Conservation (phyloP, 1,139 yeast genomes). For the Candida tetrigidarum region DNA sequence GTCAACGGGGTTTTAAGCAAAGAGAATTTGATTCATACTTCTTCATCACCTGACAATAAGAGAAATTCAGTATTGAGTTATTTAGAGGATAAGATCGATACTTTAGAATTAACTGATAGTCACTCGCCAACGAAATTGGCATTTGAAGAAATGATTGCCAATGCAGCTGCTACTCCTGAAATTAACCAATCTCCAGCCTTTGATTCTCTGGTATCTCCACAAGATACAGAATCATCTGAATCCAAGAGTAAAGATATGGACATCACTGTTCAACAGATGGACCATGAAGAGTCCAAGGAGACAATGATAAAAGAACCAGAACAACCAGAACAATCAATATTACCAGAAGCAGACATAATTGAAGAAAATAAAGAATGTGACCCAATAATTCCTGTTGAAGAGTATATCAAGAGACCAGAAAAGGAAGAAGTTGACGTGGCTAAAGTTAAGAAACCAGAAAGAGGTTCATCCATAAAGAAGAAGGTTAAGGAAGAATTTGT, state of each 20-base stretch:
- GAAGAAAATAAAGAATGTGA: conserved; percentile 10
- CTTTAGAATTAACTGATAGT: conserved; percentile 37
- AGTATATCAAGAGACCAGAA: conserved; percentile 16
- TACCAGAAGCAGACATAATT: conserved; percentile 8
- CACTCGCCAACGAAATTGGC: conserved; percentile 15
- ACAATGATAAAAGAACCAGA: conserved; percentile 8
- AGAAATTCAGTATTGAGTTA: conserved; percentile 49
- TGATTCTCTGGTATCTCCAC: conserved; percentile 19
- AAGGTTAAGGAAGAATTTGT: conserved; percentile 1
- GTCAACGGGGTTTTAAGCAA: conserved; percentile 52
- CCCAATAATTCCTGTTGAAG: conserved; percentile 18
- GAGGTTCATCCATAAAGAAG: conserved; percentile 4
- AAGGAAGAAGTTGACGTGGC: background rate
- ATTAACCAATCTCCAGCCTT: conserved; percentile 34
- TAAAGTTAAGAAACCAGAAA: background rate
- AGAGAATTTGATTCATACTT: conserved; percentile 24
- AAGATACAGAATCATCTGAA: background rate
- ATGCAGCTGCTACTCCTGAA: conserved; percentile 27
- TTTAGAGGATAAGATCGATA: conserved; percentile 52
- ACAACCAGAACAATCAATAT: background rate
- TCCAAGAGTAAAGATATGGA: conserved; percentile 9
- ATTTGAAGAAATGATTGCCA: conserved; percentile 10
- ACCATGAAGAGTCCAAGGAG: conserved; percentile 12
- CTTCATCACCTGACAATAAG: conserved; percentile 27
- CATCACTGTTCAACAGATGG: conserved; percentile 6